Percentiles rank a stretch among this genome's conserved stretches.
Evolutionary conservation across 192 early-diverging fungal genomes (phyloP).

Genomic region (Coemansia furcata): DNA sequence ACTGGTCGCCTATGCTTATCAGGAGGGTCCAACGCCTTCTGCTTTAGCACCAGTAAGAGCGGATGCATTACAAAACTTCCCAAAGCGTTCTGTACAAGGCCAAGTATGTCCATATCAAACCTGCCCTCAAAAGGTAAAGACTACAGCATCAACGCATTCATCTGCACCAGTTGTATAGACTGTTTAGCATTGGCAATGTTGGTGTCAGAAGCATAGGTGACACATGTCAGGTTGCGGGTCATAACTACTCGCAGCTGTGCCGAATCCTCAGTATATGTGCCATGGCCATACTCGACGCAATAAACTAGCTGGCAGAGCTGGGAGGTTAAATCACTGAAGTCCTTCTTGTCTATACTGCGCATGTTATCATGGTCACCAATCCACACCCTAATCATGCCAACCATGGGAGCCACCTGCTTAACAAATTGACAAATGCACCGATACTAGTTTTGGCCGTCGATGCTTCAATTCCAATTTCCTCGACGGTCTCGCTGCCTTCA

Average conservation of each 20-base stretch:
- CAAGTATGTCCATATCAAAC: neutral
- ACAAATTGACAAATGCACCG: neutral
- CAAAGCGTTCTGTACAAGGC: neutral
- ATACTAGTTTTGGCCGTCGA: neutral
- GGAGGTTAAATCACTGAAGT: neutral
- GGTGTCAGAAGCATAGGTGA: neutral
- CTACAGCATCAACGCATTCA: neutral
- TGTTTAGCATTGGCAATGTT: neutral
- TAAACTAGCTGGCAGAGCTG: neutral
- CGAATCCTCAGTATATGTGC: neutral
- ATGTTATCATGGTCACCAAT: neutral
- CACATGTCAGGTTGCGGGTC: neutral
- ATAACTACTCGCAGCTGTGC: neutral
- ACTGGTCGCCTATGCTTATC: neutral
- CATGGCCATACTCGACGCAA: neutral
- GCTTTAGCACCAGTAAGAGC: neutral
- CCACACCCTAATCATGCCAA: neutral
- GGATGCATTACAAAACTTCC: neutral
- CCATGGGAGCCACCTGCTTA: neutral
- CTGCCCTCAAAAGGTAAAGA: neutral
- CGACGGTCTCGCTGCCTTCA: neutral
- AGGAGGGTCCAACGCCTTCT: no score
- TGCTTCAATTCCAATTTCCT: neutral
- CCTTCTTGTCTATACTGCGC: neutral
- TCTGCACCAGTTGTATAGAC: neutral